Evolutionary conservation across 176 grass and related monocot species (phyloP).

Genomic region (Melocanna baccifera): DNA sequence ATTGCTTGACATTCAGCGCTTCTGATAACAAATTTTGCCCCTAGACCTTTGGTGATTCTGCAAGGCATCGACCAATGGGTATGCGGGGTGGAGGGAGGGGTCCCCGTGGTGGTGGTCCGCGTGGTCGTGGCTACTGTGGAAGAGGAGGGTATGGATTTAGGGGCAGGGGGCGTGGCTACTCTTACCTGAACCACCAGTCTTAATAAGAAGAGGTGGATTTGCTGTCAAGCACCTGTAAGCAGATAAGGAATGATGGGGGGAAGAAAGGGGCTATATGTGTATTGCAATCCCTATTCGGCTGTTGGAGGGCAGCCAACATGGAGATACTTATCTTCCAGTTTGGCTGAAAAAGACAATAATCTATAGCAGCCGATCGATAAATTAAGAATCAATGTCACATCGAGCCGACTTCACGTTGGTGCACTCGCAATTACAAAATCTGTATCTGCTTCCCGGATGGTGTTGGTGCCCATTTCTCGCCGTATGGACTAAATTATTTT

Average conservation of each 20-base stretch:
- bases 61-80: slow-evolving; percentile 62
- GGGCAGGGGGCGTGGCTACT: slow-evolving; percentile 42
- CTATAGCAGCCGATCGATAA: background rate
- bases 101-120: slow-evolving; percentile 47
- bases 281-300: background rate
- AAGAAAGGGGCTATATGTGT: background rate
- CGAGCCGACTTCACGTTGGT: background rate
- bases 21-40: slow-evolving; percentile 15
- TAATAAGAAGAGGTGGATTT: background rate
- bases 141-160: slow-evolving; percentile 64
- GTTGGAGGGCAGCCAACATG: slow-evolving; percentile 2
- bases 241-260: background rate
- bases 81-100: slow-evolving; percentile 62
- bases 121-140: slow-evolving; percentile 54
- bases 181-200: slow-evolving; percentile 33
- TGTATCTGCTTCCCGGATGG: background rate
- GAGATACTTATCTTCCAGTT: background rate
- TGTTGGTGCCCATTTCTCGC: slow-evolving; percentile 13
- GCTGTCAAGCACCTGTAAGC: background rate
- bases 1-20: background rate
- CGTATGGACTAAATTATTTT: background rate
- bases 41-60: slow-evolving; percentile 84
- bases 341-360: background rate
- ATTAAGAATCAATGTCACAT: background rate
- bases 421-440: background rate